Evolutionary conservation across 768 basidiomycete species (phyloP).

Genomic region (Galerina marginata): DNA sequence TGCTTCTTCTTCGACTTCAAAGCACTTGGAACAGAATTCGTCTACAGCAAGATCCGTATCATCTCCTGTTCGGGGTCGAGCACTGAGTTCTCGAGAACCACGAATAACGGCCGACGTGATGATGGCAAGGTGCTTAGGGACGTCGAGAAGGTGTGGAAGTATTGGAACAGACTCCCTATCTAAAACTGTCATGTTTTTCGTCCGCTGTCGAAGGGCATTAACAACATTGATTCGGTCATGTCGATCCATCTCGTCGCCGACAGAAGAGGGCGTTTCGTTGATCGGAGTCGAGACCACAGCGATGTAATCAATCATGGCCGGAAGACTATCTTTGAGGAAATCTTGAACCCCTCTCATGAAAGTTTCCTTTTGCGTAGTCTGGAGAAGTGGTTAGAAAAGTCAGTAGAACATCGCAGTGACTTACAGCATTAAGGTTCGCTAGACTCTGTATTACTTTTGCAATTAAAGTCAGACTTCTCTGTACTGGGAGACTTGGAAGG

Average conservation of each 20-base stretch:
- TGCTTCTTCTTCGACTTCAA: conserved; percentile 74
- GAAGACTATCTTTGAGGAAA: conserved; percentile 67
- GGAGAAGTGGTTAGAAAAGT: conserved; percentile 1
- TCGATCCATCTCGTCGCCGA: conserved; percentile 39
- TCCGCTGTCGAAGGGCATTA: conserved; percentile 63
- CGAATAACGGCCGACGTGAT: conserved; percentile 80
- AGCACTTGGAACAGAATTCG: conserved; percentile 65
- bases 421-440: conserved; percentile 80
- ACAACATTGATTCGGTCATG: conserved; percentile 60
- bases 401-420: conserved; percentile 26
- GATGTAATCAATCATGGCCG: conserved; percentile 83
- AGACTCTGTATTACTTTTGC: conserved; percentile 91
- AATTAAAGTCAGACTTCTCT: conserved; percentile 82
- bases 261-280: conserved; percentile 30
- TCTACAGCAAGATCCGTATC: conserved; percentile 48
- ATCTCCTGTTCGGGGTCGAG: conserved; percentile 34
- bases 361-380: conserved; percentile 78
- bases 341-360: conserved; percentile 80
- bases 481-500: conserved; percentile 66
- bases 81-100: conserved; percentile 51
- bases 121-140: conserved; percentile 78
- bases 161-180: conserved; percentile 74
- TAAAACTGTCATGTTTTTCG: conserved; percentile 57
- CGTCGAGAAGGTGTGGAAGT: conserved; percentile 76
- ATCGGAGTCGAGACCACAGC: conserved; percentile 67